These are phyloP conservation scores for Cryptomeria japonica DNA, from an alignment of 75 land plant genomes.

Conservation along the genomic window DNA sequence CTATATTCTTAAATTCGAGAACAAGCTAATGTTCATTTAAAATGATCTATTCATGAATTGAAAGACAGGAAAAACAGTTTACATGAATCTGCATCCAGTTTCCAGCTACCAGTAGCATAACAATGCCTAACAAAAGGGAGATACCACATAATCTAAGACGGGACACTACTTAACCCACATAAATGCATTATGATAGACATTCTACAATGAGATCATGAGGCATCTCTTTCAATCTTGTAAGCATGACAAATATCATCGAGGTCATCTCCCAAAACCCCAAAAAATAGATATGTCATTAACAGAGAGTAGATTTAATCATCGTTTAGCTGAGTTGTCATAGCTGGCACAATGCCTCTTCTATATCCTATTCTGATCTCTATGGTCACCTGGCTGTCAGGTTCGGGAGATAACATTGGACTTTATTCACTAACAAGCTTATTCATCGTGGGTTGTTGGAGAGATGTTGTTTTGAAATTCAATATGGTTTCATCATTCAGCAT, in stretches of 20 bases:
- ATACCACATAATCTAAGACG: neutral
- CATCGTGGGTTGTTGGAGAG: too few species aligned
- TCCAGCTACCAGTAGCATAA: neutral
- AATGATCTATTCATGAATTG: neutral
- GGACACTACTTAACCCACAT: neutral
- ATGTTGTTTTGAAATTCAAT: too few species aligned
- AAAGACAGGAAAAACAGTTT: neutral
- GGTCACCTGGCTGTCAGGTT: too few species aligned
- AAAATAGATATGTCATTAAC: too few species aligned
- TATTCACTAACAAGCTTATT: too few species aligned
- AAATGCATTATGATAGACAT: neutral
- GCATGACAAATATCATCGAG: neutral
- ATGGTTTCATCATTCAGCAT: too few species aligned
- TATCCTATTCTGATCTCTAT: too few species aligned
- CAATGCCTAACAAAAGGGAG: neutral
- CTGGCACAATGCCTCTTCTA: too few species aligned
- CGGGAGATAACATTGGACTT: too few species aligned
- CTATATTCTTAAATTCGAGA: neutral
- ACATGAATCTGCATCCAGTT: neutral
- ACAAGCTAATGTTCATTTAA: neutral
- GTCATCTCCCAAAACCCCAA: too few species aligned
- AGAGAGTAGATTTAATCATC: too few species aligned
- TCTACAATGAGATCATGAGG: neutral
- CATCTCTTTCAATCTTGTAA: neutral
- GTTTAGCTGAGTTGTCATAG: too few species aligned